Evolutionary conservation across 164 flowering plant genomes (phyloP), one percentile per base, ranked within the genome.

Genomic region (Annona squamosa): DNA sequence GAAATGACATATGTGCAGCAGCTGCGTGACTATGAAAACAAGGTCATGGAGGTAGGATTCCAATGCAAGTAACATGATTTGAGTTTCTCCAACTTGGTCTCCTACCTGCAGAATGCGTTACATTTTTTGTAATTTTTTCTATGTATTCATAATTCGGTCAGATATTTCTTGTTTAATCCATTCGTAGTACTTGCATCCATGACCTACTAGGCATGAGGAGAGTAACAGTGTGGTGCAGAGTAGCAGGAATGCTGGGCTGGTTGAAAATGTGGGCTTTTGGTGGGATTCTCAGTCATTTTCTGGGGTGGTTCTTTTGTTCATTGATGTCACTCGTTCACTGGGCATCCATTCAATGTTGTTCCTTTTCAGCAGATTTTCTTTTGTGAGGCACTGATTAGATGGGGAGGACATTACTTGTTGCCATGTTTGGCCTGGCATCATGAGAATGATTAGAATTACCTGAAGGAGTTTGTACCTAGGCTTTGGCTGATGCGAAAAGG

Each of bases 1-100:
- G 98, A 94, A 71, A 94, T 94, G 97, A 92, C 97, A 4, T 94
- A 94, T 73, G 98, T 93, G 44, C 89, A 90, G 75, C 98, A 94
- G 77, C 72, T 94, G 73, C 93, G 94, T 57, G 97, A 92, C 81
- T 94, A 94, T 66, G 98, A 92, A 80, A 75, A 69, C 79, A 89
- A 94, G 87, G 98, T 93, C 81, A 90, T 93, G 94, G 72, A 93
- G 98, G 98, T 93, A 10, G 59, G 13, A 52, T 52, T 52, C 59
- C 59, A 9, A 9, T 52, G 59, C 10, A 16, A 52, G 13, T 52
- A 16, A 52, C 13, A 16, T 16, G 13, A 52, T 16, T 52, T 3
- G 9, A 52, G 59, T 52, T 52, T 52, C 59, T 52, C 2, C 13
- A 52, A 16, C 9, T 2, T 52, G 59, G 13, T 3, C 13, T 52